These are phyloP conservation scores for Plasmodium fragile DNA, from an alignment of 169 alveolate species.

Conservation along the genomic window DNA sequence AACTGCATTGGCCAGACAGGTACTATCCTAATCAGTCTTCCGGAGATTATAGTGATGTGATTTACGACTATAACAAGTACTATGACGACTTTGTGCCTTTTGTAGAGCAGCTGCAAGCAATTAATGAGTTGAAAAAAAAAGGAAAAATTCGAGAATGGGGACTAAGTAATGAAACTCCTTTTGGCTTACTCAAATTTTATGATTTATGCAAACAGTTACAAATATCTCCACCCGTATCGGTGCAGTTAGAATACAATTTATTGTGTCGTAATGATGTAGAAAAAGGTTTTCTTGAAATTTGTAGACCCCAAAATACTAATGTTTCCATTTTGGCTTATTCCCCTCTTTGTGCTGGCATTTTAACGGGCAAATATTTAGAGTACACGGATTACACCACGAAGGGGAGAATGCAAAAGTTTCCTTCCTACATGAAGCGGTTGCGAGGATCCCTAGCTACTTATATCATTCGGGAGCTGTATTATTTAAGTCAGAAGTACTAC, in stretches of 20 bases:
- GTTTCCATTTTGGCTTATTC: constrained; percentile 82
- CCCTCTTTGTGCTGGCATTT: constrained; percentile 89
- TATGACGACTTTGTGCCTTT: constrained; percentile 75
- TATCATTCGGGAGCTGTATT: constrained; percentile 85
- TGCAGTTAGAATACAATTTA: constrained; percentile 86
- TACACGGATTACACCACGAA: constrained; percentile 87
- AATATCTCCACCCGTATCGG: constrained; percentile 84
- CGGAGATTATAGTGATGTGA: constrained; percentile 85
- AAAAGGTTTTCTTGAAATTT: constrained; percentile 88
- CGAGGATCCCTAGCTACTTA: constrained; percentile 90
- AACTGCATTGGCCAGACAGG: constrained; percentile 91
- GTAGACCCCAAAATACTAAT: constrained; percentile 89
- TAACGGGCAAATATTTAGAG: constrained; percentile 90
- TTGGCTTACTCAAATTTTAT: constrained; percentile 83
- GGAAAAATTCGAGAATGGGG: constrained; percentile 92
- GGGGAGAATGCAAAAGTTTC: constrained; percentile 87
- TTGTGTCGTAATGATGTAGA: constrained; percentile 88
- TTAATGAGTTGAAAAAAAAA: constrained; percentile 76
- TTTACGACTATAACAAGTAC: constrained; percentile 78
- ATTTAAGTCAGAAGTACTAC: constrained; percentile 82
- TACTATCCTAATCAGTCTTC: constrained; percentile 86
- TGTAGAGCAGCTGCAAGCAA: constrained; percentile 88
- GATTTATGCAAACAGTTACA: constrained; percentile 78
- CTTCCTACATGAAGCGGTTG: constrained; percentile 88
- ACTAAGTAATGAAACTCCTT: constrained; percentile 89